A percentile compares a stretch with the other conserved stretches of the same genome.
Conservation (phyloP, 1,139 yeast genomes). For the Sugiyamaella castrensis region DNA sequence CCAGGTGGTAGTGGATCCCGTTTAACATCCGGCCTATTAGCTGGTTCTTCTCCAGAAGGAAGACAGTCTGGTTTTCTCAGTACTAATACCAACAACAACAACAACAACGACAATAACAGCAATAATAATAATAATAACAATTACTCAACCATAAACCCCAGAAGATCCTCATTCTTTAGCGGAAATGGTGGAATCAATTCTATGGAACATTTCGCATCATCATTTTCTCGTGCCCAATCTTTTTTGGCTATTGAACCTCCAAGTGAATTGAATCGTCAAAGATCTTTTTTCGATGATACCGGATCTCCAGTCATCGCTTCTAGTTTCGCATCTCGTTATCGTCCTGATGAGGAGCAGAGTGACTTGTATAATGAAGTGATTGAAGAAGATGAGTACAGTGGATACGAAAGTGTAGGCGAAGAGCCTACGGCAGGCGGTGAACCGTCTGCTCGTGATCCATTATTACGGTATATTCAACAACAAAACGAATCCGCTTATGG, state of each 20-base stretch:
- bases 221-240: constrained; percentile 74
- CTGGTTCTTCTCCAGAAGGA: background rate
- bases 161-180: constrained; percentile 7
- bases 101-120: too few species aligned
- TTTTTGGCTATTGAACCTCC: constrained; percentile 54
- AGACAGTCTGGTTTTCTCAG: background rate
- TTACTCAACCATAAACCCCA: background rate
- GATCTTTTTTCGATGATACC: constrained; percentile 47
- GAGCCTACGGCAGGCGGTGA: constrained; percentile 9
- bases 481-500: constrained; percentile 9
- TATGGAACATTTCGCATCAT: constrained; percentile 71
- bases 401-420: constrained; percentile 20
- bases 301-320: constrained; percentile 19
- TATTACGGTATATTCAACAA: constrained; percentile 2
- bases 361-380: constrained; percentile 22
- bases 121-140: too few species aligned
- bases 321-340: constrained; percentile 12
- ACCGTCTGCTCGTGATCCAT: constrained; percentile 10
- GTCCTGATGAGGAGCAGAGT: constrained; percentile 3
- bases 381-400: constrained; percentile 15
- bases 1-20: too few species aligned
- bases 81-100: too few species aligned
- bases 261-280: constrained; percentile 37
- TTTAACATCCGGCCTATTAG: too few species aligned
- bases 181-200: constrained; percentile 47